These are phyloP conservation scores for Metarhizium humberi DNA, from an alignment of 2,329 filamentous ascomycete species.

Conservation along the genomic window DNA sequence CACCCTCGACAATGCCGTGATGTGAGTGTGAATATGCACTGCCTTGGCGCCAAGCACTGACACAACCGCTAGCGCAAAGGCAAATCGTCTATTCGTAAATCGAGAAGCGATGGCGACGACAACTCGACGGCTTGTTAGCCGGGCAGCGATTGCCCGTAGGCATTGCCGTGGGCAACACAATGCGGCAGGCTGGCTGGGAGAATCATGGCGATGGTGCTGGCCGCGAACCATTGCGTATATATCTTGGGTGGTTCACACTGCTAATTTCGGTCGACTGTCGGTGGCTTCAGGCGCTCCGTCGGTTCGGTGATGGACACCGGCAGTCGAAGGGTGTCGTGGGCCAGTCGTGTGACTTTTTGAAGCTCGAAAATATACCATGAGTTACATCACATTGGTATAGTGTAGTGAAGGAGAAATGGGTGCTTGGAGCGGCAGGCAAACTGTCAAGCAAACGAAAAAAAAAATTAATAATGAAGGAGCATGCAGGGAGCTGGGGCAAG, in stretches of 20 bases:
- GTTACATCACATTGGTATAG: neutral
- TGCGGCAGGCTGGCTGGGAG: neutral
- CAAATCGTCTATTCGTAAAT: conserved; percentile 18
- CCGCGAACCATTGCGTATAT: neutral
- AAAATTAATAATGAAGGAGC: neutral
- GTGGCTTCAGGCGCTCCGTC: neutral
- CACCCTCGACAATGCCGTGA: conserved; percentile 15
- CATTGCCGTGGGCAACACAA: neutral
- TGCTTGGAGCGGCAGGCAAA: neutral
- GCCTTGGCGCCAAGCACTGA: conserved; percentile 18
- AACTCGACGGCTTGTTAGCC: neutral
- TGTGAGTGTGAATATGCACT: conserved; percentile 20
- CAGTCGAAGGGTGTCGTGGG: neutral
- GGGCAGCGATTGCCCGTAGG: neutral
- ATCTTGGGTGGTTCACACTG: neutral
- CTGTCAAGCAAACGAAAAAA: too few relatives aligned
- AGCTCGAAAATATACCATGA: neutral
- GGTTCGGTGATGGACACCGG: neutral
- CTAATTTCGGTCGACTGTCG: neutral
- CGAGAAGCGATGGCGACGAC: conserved; percentile 4
- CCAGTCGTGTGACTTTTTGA: neutral
- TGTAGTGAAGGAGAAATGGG: neutral
- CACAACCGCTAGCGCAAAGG: conserved; percentile 18
- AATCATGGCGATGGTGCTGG: neutral
- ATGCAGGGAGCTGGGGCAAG: neutral